These are phyloP conservation scores for Microcos paniculata DNA, from an alignment of 345 rosid genomes.

Conservation along the genomic window DNA sequence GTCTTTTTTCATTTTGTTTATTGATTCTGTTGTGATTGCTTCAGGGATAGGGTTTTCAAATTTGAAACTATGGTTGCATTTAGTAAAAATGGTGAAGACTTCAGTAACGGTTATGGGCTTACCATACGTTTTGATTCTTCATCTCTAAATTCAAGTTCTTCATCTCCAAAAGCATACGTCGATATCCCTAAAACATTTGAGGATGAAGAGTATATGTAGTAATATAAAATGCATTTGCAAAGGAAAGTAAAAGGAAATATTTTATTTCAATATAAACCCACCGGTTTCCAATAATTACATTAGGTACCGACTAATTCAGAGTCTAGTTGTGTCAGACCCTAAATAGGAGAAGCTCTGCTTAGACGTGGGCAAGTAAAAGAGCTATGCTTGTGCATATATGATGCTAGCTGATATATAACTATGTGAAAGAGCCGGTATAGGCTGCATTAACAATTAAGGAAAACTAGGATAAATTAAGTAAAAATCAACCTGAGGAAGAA, in stretches of 20 bases:
- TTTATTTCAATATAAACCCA: no score
- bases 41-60: not conserved
- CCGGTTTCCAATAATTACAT: no score
- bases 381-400: not conserved
- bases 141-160: no score
- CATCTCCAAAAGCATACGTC: no score
- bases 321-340: no score
- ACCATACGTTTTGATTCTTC: no score
- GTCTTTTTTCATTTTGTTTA: conserved; percentile 1
- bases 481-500: not conserved
- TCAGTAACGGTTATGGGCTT: no score
- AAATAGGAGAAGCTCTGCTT: no score
- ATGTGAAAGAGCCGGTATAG: not conserved
- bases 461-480: not conserved
- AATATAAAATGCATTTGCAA: not conserved
- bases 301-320: no score
- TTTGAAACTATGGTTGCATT: not conserved
- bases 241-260: not conserved
- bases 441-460: not conserved
- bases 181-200: no score
- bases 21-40: not conserved
- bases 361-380: no score
- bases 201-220: no score
- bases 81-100: not conserved
- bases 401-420: not conserved